These are phyloP conservation scores for Fusarium verticillioides DNA, from an alignment of 2,329 filamentous ascomycete species.

Conservation along the genomic window DNA sequence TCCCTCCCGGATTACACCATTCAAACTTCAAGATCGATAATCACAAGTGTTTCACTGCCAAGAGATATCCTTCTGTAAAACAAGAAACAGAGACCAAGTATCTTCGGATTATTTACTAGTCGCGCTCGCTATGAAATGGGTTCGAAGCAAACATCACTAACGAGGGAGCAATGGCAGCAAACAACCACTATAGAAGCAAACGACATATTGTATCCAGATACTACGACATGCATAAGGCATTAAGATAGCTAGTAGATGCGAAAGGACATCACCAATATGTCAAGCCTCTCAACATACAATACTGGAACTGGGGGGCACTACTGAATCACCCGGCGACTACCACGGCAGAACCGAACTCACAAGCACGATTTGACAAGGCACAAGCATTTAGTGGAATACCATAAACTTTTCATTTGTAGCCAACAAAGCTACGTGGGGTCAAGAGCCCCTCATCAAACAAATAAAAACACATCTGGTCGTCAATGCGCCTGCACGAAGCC, in stretches of 20 bases:
- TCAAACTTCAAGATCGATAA: neutral
- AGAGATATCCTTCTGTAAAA: neutral
- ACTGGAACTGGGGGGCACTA: neutral
- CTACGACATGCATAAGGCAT: neutral
- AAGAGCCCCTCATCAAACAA: neutral
- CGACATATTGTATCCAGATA: neutral
- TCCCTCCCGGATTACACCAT: neutral
- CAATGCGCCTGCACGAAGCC: constrained; percentile 4
- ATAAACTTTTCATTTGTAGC: constrained; percentile 32
- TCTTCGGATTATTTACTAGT: neutral
- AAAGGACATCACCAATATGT: neutral
- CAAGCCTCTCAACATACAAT: neutral
- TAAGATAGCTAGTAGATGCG: neutral
- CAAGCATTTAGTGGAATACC: neutral
- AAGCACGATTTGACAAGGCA: neutral
- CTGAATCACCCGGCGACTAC: neutral
- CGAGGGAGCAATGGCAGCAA: neutral
- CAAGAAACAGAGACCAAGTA: neutral
- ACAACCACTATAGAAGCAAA: neutral
- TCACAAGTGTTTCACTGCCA: neutral
- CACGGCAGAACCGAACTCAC: neutral
- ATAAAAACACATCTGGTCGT: constrained; percentile 4
- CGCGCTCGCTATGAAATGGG: too few species aligned
- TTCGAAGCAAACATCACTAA: neutral
- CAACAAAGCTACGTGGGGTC: constrained; percentile 12